phyloP scores from a whole-genome alignment of 2,329 filamentous ascomycete species.

The Knufia petricola region DNA sequence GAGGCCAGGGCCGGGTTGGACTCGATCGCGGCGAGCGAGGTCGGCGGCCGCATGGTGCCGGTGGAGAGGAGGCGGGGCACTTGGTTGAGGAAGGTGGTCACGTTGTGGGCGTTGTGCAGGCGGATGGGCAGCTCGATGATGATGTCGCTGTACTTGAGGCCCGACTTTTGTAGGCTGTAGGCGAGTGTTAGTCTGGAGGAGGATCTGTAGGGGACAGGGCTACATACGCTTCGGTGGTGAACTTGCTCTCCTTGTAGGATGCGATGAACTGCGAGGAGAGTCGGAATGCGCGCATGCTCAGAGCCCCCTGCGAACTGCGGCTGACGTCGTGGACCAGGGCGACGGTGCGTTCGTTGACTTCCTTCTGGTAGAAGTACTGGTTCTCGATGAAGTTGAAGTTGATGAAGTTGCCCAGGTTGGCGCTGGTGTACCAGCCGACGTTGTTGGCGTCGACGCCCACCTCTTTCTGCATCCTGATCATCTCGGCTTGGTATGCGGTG shows the following conservation, averaged over 20 bases:
- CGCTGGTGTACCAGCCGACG: constrained; percentile 96
- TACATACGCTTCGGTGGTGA: constrained; percentile 83
- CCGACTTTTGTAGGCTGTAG: constrained; percentile 79
- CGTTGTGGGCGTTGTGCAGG: constrained; percentile 93
- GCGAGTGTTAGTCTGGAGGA: constrained; percentile 21
- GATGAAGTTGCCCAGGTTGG: constrained; percentile 97
- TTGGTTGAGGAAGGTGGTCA: constrained; percentile 30
- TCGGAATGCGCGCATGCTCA: constrained; percentile 85
- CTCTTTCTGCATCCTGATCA: constrained; percentile 93
- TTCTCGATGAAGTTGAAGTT: constrained; percentile 95
- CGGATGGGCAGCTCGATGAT: constrained; percentile 79
- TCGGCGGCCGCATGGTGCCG: constrained; percentile 50
- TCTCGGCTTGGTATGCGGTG: constrained; percentile 80
- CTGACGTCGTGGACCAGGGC: constrained; percentile 92
- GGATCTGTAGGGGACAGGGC: constrained; percentile 2
- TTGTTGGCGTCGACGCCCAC: constrained; percentile 98
- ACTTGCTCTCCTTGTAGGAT: constrained; percentile 93
- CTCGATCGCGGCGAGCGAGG: constrained; percentile 68
- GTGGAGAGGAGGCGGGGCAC: constrained; percentile 3
- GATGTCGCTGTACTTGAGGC: constrained; percentile 87
- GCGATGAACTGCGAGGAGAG: constrained; percentile 79
- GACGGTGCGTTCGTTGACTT: constrained; percentile 73
- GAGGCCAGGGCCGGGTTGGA: constrained; percentile 50
- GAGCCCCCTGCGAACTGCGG: constrained; percentile 81
- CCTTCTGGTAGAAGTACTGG: constrained; percentile 93